Conservation (phyloP, 2,329 filamentous ascomycete genomes). For the Trichoderma sp. region DNA sequence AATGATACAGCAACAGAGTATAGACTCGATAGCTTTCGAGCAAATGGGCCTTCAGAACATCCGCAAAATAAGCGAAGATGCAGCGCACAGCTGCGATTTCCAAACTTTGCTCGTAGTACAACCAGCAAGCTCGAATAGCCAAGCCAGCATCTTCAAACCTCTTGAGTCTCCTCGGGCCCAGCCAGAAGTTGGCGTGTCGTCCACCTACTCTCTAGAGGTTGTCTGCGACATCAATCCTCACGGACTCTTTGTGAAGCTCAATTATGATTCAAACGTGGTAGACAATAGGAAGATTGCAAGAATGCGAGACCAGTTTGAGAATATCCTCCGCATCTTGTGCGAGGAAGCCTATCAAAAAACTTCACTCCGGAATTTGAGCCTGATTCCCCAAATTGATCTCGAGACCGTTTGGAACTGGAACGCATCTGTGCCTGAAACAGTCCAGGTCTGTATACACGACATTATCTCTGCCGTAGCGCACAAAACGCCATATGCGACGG, state of each 20-base stretch:
- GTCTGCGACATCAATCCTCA: not conserved
- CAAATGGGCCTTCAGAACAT: not conserved
- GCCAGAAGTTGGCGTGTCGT: not conserved
- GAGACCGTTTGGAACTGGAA: not conserved
- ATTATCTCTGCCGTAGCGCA: conserved; percentile 33
- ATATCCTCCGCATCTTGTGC: not conserved
- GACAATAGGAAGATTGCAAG: not conserved
- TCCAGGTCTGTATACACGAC: not conserved
- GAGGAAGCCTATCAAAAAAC: not conserved
- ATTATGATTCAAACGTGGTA: not conserved
- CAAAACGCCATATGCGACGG: conserved; percentile 37
- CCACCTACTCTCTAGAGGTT: not conserved
- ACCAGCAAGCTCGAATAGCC: not conserved
- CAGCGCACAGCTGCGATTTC: not conserved
- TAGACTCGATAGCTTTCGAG: not conserved
- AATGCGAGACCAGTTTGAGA: not conserved
- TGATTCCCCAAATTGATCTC: not conserved
- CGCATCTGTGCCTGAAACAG: not conserved
- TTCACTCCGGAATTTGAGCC: not conserved
- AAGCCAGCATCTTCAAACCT: not conserved
- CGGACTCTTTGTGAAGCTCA: not conserved
- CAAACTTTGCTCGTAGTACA: not conserved
- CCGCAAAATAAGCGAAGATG: not conserved
- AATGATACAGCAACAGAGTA: not conserved
- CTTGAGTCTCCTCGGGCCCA: not conserved